Percentiles rank a stretch among this genome's conserved stretches.
Evolutionary conservation across 371 early-diverging fungal genomes (phyloP).

Genomic region (Mucor racemosus): DNA sequence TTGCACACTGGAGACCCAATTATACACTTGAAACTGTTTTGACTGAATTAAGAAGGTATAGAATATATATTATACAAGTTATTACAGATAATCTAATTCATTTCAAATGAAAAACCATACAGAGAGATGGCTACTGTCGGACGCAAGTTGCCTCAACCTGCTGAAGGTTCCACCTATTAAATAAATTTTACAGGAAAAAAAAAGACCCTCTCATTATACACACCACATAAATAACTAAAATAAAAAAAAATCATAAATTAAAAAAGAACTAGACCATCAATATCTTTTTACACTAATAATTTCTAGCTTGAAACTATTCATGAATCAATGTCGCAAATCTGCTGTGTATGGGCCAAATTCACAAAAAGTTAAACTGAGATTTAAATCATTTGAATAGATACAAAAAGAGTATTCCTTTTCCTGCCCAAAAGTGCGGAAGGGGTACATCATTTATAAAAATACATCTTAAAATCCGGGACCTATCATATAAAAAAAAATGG

Average conservation of each 20-base stretch:
- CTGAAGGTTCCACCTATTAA: constrained; percentile 79
- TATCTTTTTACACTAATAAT: background rate
- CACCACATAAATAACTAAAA: background rate
- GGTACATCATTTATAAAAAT: too few species aligned
- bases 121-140: constrained; percentile 88
- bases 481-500: too few species aligned
- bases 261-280: background rate
- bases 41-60: constrained; percentile 81
- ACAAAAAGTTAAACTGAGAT: background rate
- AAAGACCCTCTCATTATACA: background rate
- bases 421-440: background rate
- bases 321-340: background rate
- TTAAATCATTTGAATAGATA: background rate
- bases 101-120: background rate
- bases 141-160: constrained; percentile 88
- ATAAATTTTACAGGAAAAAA: background rate
- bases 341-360: too few species aligned
- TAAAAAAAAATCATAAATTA: background rate
- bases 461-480: background rate
- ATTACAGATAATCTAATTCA: background rate
- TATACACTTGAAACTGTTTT: constrained; percentile 88
- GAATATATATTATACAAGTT: background rate
- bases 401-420: background rate
- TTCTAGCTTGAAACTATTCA: background rate
- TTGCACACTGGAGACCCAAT: constrained; percentile 81